Conservation (phyloP, 2,329 filamentous ascomycete genomes). For the Ceratocystis eucalypticola region DNA sequence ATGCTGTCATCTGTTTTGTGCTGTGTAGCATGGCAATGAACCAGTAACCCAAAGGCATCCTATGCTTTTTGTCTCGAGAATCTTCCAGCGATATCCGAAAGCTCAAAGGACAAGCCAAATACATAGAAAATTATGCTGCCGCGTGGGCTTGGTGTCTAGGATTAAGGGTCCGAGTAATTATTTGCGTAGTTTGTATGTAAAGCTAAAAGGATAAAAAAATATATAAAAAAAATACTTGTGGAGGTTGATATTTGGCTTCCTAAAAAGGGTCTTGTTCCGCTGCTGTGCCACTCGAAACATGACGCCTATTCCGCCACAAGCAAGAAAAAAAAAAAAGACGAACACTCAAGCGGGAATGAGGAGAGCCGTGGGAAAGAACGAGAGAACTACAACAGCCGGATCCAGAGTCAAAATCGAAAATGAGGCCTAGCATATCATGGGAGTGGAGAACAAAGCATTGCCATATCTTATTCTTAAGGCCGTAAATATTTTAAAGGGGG, state of each 20-base stretch:
- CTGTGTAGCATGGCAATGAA: not conserved
- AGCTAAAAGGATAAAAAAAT: no score
- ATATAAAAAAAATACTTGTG: no score
- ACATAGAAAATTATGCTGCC: not conserved
- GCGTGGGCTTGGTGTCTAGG: not conserved
- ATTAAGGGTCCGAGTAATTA: no score
- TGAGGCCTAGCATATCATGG: not conserved
- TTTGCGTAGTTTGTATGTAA: no score
- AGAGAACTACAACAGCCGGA: not conserved
- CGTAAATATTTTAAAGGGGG: not conserved
- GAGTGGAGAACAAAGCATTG: not conserved
- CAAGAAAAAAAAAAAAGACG: not conserved
- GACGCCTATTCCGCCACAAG: not conserved
- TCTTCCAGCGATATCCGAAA: not conserved
- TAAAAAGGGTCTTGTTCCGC: conserved; percentile 6
- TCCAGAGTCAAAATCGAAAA: not conserved
- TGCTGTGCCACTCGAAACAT: conserved; percentile 6
- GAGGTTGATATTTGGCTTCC: not conserved
- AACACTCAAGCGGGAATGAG: not conserved
- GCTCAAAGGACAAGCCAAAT: not conserved
- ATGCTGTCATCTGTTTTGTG: not conserved
- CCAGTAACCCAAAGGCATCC: not conserved
- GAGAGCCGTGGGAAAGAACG: not conserved
- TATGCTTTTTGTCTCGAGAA: not conserved
- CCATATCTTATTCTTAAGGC: not conserved